phyloP scores from a whole-genome alignment of 225 moss, liverwort and hornwort species.

The Ulota crispa region DNA sequence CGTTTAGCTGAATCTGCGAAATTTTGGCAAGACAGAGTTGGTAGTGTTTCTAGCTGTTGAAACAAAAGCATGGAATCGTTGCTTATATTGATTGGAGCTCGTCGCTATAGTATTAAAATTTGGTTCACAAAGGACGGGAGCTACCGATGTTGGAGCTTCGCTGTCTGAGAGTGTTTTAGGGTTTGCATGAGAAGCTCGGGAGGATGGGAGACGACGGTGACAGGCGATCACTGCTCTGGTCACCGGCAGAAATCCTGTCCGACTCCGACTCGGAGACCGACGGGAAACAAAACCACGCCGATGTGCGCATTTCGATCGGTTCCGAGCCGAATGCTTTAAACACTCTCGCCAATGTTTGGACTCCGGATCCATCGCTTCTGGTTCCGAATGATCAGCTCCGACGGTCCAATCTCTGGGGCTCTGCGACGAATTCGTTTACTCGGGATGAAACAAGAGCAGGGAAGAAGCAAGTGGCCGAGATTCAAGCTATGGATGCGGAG shows the following conservation, averaged over 20 bases:
- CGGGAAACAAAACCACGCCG: conserved; percentile 21
- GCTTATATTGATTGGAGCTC: neutral
- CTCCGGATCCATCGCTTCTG: conserved; percentile 32
- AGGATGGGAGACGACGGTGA: conserved; percentile 55
- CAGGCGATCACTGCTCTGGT: conserved; percentile 57
- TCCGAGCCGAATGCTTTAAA: neutral
- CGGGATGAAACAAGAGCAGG: conserved; percentile 40
- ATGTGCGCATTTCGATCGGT: conserved; percentile 29
- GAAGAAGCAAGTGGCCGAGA: conserved; percentile 44
- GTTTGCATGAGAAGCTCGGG: conserved; percentile 41
- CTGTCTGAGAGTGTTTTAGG: conserved; percentile 13
- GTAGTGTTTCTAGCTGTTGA: neutral
- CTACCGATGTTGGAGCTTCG: conserved; percentile 11
- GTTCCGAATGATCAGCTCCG: conserved; percentile 42
- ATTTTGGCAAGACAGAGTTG: neutral
- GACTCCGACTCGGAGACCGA: conserved; percentile 40
- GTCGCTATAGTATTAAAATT: neutral
- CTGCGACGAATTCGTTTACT: conserved; percentile 19
- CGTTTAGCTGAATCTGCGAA: neutral
- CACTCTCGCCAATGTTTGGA: conserved; percentile 32
- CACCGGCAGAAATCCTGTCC: conserved; percentile 46
- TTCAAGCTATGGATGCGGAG: conserved; percentile 28
- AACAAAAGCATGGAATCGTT: neutral
- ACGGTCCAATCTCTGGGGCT: conserved; percentile 46
- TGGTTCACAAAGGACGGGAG: neutral